phyloP scores from a whole-genome alignment of 2,329 filamentous ascomycete genomes.

The Aspergillus sp. region DNA sequence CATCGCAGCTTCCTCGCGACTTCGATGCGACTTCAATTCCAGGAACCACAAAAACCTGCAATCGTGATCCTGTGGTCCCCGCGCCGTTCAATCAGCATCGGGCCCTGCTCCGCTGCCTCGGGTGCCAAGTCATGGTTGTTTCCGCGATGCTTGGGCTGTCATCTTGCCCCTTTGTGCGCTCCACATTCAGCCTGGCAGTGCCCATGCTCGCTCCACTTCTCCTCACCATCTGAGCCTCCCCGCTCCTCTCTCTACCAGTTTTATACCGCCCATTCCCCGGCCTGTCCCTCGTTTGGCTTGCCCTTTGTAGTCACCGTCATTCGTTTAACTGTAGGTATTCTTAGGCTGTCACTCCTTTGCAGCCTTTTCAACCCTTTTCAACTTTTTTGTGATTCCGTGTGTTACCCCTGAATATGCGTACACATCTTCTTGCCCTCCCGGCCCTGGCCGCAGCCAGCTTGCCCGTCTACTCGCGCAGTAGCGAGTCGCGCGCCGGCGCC shows the following conservation, averaged over 20 bases:
- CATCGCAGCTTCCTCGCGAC: too few relatives aligned
- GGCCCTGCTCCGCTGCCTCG: not conserved
- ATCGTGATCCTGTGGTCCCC: not conserved
- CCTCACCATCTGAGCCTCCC: not conserved
- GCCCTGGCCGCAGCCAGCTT: conserved; percentile 2
- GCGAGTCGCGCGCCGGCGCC: conserved; percentile 51
- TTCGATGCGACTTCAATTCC: too few relatives aligned
- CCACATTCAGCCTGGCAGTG: not conserved
- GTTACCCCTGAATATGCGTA: not conserved
- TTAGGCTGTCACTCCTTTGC: too few relatives aligned
- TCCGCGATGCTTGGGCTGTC: not conserved
- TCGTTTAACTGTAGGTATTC: too few relatives aligned
- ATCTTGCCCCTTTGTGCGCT: not conserved
- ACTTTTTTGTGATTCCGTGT: not conserved
- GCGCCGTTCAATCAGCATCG: not conserved
- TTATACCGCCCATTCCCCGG: not conserved
- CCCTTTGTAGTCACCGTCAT: too few relatives aligned
- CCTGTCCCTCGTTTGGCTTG: not conserved
- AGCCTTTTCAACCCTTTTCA: too few relatives aligned
- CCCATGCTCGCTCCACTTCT: not conserved
- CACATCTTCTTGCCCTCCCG: not conserved
- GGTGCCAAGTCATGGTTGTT: not conserved
- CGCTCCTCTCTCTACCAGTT: not conserved
- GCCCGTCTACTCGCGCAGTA: not conserved
- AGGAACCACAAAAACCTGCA: too few relatives aligned